Evolutionary conservation across 805 yeast species (phyloP).

Genomic region (Starmera dryadoides): DNA sequence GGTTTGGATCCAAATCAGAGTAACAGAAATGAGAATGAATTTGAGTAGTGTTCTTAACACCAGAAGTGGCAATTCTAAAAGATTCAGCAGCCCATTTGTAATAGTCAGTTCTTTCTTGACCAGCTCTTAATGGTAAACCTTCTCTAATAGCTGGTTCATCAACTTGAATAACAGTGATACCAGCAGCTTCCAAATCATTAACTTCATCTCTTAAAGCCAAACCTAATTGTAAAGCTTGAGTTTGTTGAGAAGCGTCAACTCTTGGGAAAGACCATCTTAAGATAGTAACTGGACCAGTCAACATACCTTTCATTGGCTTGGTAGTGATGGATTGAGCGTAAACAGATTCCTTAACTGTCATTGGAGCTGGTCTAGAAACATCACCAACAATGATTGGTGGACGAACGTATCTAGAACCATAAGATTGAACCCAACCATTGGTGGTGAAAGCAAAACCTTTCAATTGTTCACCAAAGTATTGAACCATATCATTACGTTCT

Average conservation of each 20-base stretch:
- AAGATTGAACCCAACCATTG: slow-evolving; percentile 99
- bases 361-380: slow-evolving; percentile 95
- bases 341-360: slow-evolving; percentile 98
- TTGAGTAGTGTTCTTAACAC: slow-evolving; percentile 92
- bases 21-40: slow-evolving; percentile 99
- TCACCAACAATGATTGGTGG: slow-evolving; percentile 99
- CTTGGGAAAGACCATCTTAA: slow-evolving; percentile 99
- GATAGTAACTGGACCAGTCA: slow-evolving; percentile 99
- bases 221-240: slow-evolving; percentile 94
- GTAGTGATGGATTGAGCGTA: slow-evolving; percentile 95
- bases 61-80: slow-evolving; percentile 98
- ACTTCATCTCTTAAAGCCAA: slow-evolving; percentile 98
- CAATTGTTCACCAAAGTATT: slow-evolving; percentile 98
- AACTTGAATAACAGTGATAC: slow-evolving; percentile 96
- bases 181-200: slow-evolving; percentile 95
- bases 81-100: slow-evolving; percentile 99
- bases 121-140: slow-evolving; percentile 98
- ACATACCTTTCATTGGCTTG: slow-evolving; percentile 99
- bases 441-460: slow-evolving; percentile 97
- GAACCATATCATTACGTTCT: slow-evolving; percentile 99
- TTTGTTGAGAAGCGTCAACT: slow-evolving; percentile 89
- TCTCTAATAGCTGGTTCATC: slow-evolving; percentile 99
- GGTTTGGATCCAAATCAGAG: slow-evolving; percentile 99
- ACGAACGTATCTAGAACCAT: slow-evolving; percentile 99
- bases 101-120: slow-evolving; percentile 94